A percentile compares a stretch with the other conserved stretches of the same genome.
phyloP scores from a whole-genome alignment of 305 asterid species.

The Solanum hybrid region DNA sequence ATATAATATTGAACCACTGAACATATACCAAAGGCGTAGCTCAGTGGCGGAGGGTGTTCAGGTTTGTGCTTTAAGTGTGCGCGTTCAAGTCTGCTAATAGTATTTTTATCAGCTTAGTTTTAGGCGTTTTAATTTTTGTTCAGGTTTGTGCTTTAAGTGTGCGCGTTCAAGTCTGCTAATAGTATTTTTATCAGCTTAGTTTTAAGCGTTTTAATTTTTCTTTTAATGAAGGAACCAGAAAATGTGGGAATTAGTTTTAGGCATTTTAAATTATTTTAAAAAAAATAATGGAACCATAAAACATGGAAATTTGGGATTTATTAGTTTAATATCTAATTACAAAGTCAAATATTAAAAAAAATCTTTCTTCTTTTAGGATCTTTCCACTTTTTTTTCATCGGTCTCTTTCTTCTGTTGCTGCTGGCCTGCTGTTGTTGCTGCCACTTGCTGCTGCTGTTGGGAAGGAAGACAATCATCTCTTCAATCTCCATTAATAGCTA shows the following conservation, averaged over 20 bases:
- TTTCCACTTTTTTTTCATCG: neutral
- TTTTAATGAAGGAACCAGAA: no score
- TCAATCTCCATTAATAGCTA: neutral
- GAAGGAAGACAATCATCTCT: neutral
- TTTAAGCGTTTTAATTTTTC: neutral
- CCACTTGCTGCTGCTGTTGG: neutral
- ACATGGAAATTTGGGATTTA: neutral
- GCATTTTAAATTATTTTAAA: neutral
- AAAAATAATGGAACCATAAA: neutral
- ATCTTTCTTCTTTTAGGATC: neutral
- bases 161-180: neutral
- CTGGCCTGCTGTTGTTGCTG: neutral
- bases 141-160: neutral
- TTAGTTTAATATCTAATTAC: neutral
- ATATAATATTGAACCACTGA: neutral
- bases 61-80: neutral
- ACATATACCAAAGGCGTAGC: neutral
- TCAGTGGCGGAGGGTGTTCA: neutral
- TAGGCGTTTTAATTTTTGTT: neutral
- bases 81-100: neutral
- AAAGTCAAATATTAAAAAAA: no score
- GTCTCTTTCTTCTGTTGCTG: neutral
- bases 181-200: neutral
- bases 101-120: neutral
- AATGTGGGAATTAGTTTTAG: neutral